Base-by-base conservation (phyloP, 2,329 filamentous ascomycete species). In the Cercospora janseana region DNA sequence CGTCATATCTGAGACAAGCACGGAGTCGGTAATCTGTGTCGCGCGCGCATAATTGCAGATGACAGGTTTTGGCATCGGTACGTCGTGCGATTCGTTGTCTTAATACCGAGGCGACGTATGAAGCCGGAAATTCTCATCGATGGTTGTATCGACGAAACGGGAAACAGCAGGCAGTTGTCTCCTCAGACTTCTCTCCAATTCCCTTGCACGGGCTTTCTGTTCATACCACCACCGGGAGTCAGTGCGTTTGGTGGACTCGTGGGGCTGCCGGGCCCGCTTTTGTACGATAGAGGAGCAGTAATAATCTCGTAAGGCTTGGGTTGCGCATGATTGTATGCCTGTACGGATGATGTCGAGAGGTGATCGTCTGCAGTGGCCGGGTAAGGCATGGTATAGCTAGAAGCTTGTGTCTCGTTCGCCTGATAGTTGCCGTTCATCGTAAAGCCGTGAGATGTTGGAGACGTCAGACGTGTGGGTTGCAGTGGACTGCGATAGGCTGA, bases 121-220 rank as follows among this genome's bases (percentile, higher is more conserved):
- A n/a, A n/a, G n/a, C n/a, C n/a, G n/a, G n/a, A n/a, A n/a, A n/a
- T n/a, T n/a, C n/a, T n/a, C n/a, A n/a, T n/a, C n/a, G n/a, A n/a
- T n/a, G n/a, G n/a, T n/a, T n/a, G n/a, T n/a, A n/a, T n/a, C n/a
- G n/a, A n/a, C n/a, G n/a, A n/a, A n/a, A n/a, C n/a, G n/a, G n/a
- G n/a, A n/a, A 23, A 21, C 7, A 29, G 43, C 27, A 18, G n/a
- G 26, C 15, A 16, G 4, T 21, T 13, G 6, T 20, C 15, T 24
- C 5, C 20, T 26, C 51, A 67, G 9, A 69, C 49, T 49, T 69
- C 67, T 52, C 64, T 57, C 65, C 64, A 69, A 21, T 52, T 62
- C 20, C 66, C 66, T 34, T 63, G 60, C 28, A 67, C 63, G 6
- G 67, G 66, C 53, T 63, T 67, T 49, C 67, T 61, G 20, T 53